Evolutionary conservation across 2,329 filamentous ascomycete species (phyloP).

Genomic region (Alternaria gansuensis): DNA sequence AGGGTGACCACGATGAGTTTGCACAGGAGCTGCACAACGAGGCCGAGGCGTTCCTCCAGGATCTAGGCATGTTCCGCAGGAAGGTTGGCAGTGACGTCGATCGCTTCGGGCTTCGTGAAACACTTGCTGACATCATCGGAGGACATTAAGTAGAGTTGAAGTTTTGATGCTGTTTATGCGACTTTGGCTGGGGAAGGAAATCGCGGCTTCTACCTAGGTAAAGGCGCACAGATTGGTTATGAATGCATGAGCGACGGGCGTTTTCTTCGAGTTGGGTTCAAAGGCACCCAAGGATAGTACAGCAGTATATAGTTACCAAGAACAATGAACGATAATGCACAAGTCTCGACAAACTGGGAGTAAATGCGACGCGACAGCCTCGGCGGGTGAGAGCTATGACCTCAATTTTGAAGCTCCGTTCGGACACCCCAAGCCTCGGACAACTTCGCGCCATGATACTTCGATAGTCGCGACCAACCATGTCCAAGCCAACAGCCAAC

Average conservation of each 20-base stretch:
- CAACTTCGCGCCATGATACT: constrained; percentile 31
- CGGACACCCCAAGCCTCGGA: constrained; percentile 15
- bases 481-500: constrained; percentile 76
- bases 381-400: constrained; percentile 23
- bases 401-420: constrained; percentile 23
- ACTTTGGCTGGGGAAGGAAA: neutral
- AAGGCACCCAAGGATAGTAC: constrained; percentile 6
- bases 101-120: constrained; percentile 61
- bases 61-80: constrained; percentile 79
- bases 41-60: constrained; percentile 83
- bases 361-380: neutral
- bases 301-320: constrained; percentile 20
- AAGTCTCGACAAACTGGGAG: neutral
- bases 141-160: neutral
- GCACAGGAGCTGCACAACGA: constrained; percentile 77
- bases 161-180: neutral
- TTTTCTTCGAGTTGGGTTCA: constrained; percentile 21
- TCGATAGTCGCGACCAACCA: constrained; percentile 31
- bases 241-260: constrained; percentile 49
- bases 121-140: constrained; percentile 33
- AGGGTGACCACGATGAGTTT: constrained; percentile 65
- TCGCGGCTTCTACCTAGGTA: neutral
- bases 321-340: constrained; percentile 6
- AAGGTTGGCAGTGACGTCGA: constrained; percentile 86
- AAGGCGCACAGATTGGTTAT: constrained; percentile 25